phyloP scores from a whole-genome alignment of 2,329 filamentous ascomycete species.

The Sporothrix brunneoviolacea region DNA sequence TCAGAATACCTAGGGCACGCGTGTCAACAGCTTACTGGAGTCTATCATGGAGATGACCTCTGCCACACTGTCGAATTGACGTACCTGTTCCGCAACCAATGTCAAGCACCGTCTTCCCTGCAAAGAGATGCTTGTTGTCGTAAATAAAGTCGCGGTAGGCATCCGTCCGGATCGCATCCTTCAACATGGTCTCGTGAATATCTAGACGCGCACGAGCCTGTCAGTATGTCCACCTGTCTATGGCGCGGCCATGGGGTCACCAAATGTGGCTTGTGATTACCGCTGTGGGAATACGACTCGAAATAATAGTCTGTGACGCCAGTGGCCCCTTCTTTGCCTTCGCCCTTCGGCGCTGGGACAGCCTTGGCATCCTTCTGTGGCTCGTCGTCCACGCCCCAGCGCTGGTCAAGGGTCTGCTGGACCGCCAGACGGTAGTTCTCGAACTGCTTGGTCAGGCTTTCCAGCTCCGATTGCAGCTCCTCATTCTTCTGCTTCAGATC shows the following conservation, averaged over 20 bases:
- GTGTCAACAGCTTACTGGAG: too few relatives aligned
- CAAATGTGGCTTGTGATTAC: slow-evolving; percentile 33
- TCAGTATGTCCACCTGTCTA: background rate
- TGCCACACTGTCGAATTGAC: too few relatives aligned
- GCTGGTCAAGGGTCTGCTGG: slow-evolving; percentile 58
- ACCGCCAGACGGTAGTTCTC: slow-evolving; percentile 59
- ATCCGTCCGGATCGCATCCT: slow-evolving; percentile 80
- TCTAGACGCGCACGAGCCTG: slow-evolving; percentile 37
- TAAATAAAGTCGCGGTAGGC: slow-evolving; percentile 95
- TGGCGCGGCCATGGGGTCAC: background rate
- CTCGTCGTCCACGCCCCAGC: slow-evolving; percentile 53
- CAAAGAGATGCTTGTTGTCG: slow-evolving; percentile 79
- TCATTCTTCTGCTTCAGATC: slow-evolving; percentile 42
- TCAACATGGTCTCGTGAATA: slow-evolving; percentile 94
- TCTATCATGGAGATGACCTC: too few relatives aligned
- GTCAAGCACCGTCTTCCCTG: slow-evolving; percentile 79
- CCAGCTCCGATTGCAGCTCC: slow-evolving; percentile 55
- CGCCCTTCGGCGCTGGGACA: slow-evolving; percentile 19
- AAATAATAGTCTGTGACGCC: slow-evolving; percentile 44
- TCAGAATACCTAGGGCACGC: slow-evolving; percentile 57
- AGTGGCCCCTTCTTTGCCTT: slow-evolving; percentile 25
- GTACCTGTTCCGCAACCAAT: slow-evolving; percentile 74
- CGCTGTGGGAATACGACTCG: slow-evolving; percentile 56
- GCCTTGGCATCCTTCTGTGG: slow-evolving; percentile 22
- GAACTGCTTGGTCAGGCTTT: slow-evolving; percentile 54